Base-by-base conservation (phyloP, 768 basidiomycete species). In the Phanerochaete sordida region DNA sequence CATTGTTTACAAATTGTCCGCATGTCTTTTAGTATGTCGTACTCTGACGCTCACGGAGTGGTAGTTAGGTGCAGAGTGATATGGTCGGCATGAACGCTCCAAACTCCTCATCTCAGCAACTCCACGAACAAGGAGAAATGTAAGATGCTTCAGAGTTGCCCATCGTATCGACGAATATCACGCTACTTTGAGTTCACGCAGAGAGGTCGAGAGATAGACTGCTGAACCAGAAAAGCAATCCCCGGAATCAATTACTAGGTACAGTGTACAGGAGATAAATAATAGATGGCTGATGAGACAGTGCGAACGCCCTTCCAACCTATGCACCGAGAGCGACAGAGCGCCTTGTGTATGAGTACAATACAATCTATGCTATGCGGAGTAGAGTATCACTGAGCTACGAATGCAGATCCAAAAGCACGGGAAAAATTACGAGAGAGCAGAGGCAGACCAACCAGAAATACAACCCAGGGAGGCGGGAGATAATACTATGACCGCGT, bases 401-500 rank as follows among this genome's bases (percentile, higher is more conserved):
- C 58, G 64, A 56, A 66, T 65, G 68, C 64, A 66, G 62, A 62
- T 61, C 62, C 65, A 67, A 66, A 68, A 62, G 55, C 60, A 61
- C 60, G 47, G 37, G 46, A 58, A 26, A 35, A 33, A 28, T 57
- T 63, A 64, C 61, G 53, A 63, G 52, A 26, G 24, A 64, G 63
- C 62, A 61, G 58, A 65, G 57, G 37, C 62, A 64, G 35, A 24
- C 21, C 49, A 30, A 31, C 54, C 9, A 69, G 55, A 46, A 63
- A 64, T 58, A 60, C 50, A 62, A 60, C 19, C 27, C 39, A 71
- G 60, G 64, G 58, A 64, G 59, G 59, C 64, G 58, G 59, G 63
- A 69, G 64, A 55, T 46, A 70, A 66, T 50, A 65, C 56, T 54
- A 60, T 54, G 62, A 46, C 37, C 84, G 81, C 66, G 78, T 77